These are phyloP conservation scores for Claviceps monticola DNA, from an alignment of 2,329 filamentous ascomycete genomes.

Conservation along the genomic window DNA sequence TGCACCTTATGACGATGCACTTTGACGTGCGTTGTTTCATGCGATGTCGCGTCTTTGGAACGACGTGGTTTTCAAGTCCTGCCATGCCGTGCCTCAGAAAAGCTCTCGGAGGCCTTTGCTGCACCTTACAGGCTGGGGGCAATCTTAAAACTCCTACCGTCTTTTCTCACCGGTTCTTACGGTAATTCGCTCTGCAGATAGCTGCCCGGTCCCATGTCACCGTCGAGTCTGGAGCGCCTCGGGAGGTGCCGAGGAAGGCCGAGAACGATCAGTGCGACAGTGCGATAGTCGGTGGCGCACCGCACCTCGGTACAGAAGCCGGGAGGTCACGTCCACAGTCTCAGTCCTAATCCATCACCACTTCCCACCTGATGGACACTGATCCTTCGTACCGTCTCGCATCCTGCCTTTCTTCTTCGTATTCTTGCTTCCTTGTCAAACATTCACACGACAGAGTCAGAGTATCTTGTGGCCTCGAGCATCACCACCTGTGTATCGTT, in stretches of 20 bases:
- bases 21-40: too few species aligned
- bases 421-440: neutral
- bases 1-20: neutral
- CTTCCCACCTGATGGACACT: neutral
- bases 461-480: neutral
- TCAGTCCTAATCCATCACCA: neutral
- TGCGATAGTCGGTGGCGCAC: neutral
- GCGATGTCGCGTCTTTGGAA: too few species aligned
- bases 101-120: too few species aligned
- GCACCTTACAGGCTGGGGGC: too few species aligned
- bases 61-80: too few species aligned
- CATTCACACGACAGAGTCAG: neutral
- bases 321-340: neutral
- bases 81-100: too few species aligned
- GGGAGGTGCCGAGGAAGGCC: too few species aligned
- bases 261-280: neutral
- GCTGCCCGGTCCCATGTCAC: too few species aligned
- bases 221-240: too few species aligned
- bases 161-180: too few species aligned
- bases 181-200: too few species aligned
- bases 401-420: neutral
- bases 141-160: too few species aligned
- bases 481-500: neutral
- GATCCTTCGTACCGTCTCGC: neutral
- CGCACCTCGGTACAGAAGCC: neutral